Evolutionary conservation across 345 rosid genomes (phyloP).

Genomic region (Citrus medica): DNA sequence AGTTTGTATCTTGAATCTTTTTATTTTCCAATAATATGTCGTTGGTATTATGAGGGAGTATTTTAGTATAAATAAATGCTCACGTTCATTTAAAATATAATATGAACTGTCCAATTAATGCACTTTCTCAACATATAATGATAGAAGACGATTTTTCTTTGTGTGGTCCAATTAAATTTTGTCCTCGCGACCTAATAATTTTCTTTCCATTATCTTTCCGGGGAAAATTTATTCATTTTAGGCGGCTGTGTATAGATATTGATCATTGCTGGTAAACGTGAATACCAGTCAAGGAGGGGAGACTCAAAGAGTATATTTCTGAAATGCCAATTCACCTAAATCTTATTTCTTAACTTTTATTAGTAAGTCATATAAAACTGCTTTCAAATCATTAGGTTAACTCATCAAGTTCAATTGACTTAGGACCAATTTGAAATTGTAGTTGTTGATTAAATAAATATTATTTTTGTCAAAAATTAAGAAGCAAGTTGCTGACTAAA

Average conservation of each 20-base stretch:
- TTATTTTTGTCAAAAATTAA: too few species aligned
- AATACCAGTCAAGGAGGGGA: neutral
- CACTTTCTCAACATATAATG: neutral
- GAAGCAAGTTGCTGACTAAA: too few species aligned
- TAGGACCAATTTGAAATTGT: accelerated
- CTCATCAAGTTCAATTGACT: too few species aligned
- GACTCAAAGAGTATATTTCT: neutral
- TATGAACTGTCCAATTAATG: neutral
- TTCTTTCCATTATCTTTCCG: neutral
- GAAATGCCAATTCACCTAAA: neutral
- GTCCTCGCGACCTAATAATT: neutral
- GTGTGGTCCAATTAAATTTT: neutral
- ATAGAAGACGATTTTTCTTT: neutral
- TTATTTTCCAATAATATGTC: neutral
- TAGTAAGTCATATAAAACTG: too few species aligned
- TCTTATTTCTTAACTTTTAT: too few species aligned
- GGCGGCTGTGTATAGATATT: neutral
- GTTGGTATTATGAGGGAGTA: neutral
- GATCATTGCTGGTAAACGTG: neutral
- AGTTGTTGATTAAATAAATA: too few species aligned
- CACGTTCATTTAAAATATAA: neutral
- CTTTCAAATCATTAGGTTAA: too few species aligned
- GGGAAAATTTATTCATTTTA: neutral
- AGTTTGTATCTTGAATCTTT: neutral
- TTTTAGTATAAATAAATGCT: neutral